Evolutionary conservation across 2,329 filamentous ascomycete species (phyloP), one percentile per base, ranked within the genome.

Genomic region (Phialophora macrospora): DNA sequence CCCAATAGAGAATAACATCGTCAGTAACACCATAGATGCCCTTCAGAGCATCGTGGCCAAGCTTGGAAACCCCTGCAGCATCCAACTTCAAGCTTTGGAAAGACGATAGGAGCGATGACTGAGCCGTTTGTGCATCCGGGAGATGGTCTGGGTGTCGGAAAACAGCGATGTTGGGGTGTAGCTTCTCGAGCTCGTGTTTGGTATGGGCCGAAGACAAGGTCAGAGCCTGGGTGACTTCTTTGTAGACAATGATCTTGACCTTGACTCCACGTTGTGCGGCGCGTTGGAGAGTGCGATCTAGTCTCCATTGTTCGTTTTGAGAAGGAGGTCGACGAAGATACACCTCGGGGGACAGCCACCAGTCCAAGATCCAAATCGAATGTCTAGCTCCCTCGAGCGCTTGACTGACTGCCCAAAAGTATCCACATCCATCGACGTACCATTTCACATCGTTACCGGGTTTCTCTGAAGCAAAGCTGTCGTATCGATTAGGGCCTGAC

Each of bases 81-180:
- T 80, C 83, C 30, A 88, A 75, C 3, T 83, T 82, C 70, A 87
- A 75, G 64, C 85, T 82, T 72, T 86, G 82, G 75, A 83, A 86
- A 73, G 75, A 84, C 17, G 83, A 78, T 9, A 84, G 75, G 68
- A 89, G 81, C 0, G 81, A 83, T 0, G 87, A 85, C 46, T 86
- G 82, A 22, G 93, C 73, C 34, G 87, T 88, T 68, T 90, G 85
- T 55, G 87, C 86, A 71, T 90, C 91, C 1, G 92, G 91, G 4
- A 89, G 77, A 79, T 97, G 93, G 73, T 97, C 93, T 2, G 94
- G 94, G 75, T 97, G 92, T 22, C 93, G 85, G 77, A 97, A 96
- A 11, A 97, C 93, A 52, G 87, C 85, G 77, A 97, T 95, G 74
- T 96, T 96, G 8, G 87, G 87, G 74, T 95, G 91, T 41, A 94